Conservation (phyloP, 257 asterid species). For the Cinchona pubescens region DNA sequence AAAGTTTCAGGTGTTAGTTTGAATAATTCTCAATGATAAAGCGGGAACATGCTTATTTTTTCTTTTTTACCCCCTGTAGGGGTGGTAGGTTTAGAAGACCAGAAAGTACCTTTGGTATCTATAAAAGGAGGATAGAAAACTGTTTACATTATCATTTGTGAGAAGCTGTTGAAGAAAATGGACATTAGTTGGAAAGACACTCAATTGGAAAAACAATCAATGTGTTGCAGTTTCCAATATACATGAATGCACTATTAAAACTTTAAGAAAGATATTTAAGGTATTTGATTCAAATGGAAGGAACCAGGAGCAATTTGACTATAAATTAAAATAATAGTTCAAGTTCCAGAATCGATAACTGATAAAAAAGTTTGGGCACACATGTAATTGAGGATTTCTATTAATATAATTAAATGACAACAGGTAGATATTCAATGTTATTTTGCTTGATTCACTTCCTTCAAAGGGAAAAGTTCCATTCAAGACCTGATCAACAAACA, state of each 20-base stretch:
- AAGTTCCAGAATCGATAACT: background rate
- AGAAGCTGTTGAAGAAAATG: no score
- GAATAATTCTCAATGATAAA: no score
- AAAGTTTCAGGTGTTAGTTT: no score
- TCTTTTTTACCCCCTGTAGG: no score
- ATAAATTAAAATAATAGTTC: background rate
- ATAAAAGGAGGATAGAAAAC: no score
- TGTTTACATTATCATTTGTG: background rate
- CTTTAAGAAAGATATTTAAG: background rate
- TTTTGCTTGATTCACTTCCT: background rate
- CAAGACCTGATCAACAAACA: background rate
- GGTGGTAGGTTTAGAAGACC: no score
- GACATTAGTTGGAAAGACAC: background rate
- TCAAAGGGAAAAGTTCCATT: background rate
- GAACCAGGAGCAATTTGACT: background rate
- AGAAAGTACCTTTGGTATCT: no score
- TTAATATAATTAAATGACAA: background rate
- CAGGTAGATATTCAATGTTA: background rate
- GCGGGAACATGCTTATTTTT: no score
- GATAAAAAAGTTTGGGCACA: background rate
- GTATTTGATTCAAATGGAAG: background rate
- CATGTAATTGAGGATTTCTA: background rate
- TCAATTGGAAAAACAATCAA: no score
- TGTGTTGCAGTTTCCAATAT: background rate
- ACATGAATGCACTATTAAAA: background rate